Percentiles rank a stretch among this genome's conserved stretches.
Evolutionary conservation across 1,284 basidiomycete genomes (phyloP).

Genomic region (Ceratobasidium sp.): DNA sequence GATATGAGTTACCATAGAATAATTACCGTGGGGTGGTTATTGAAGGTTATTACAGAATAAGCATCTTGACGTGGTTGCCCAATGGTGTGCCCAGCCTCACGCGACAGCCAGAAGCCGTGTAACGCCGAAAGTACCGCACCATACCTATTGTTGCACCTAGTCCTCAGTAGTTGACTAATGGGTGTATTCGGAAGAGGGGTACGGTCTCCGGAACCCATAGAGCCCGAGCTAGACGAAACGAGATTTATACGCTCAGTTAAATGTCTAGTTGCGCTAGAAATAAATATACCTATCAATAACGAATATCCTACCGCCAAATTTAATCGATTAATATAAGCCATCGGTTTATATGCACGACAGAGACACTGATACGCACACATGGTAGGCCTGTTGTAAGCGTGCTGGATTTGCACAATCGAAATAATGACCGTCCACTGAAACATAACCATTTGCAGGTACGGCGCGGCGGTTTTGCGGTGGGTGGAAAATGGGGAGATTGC

Average conservation of each 20-base stretch:
- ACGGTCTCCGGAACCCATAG: constrained; percentile 56
- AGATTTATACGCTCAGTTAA: background rate
- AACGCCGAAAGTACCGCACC: constrained; percentile 64
- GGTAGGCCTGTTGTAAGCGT: constrained; percentile 58
- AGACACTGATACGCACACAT: constrained; percentile 64
- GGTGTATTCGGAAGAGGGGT: constrained; percentile 58
- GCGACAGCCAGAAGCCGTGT: constrained; percentile 61
- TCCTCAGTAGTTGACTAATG: constrained; percentile 52
- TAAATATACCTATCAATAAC: constrained; percentile 57
- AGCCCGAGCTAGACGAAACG: constrained; percentile 57
- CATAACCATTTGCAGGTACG: constrained; percentile 53
- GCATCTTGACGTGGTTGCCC: constrained; percentile 56
- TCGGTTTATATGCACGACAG: background rate
- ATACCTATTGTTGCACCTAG: constrained; percentile 56
- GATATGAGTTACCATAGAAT: constrained; percentile 52
- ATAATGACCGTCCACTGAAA: constrained; percentile 62
- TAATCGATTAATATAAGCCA: background rate
- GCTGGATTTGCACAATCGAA: constrained; percentile 63
- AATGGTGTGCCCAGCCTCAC: constrained; percentile 51
- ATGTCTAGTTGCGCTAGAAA: background rate
- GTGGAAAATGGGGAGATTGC: constrained; percentile 62
- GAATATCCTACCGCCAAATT: constrained; percentile 55
- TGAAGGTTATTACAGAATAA: constrained; percentile 63
- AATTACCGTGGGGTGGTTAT: constrained; percentile 54
- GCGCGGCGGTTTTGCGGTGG: constrained; percentile 48